A percentile compares a stretch with the other conserved stretches of the same genome.
Conservation (phyloP, 257 asterid genomes). For the Solanum bukasovii region DNA sequence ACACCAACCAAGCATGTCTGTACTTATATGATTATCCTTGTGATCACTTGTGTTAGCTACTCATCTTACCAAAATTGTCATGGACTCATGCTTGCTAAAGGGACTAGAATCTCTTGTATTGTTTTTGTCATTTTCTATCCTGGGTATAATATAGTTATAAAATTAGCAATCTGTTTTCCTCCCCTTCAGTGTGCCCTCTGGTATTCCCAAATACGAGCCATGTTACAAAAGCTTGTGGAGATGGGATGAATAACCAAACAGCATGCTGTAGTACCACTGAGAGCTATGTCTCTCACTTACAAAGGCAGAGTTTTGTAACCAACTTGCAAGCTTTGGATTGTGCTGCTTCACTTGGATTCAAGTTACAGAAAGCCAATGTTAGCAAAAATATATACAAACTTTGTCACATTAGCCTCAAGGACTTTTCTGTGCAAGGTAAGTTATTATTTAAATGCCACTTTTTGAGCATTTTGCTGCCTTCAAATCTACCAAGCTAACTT, state of each 20-base stretch:
- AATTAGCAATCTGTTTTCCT: background rate
- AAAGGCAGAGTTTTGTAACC: constrained; percentile 88
- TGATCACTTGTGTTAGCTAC: background rate
- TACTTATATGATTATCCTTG: background rate
- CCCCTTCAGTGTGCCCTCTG: constrained; percentile 77
- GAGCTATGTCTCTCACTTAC: constrained; percentile 75
- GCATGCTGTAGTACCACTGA: constrained; percentile 67
- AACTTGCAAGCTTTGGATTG: constrained; percentile 95
- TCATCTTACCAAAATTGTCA: background rate
- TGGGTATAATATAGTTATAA: background rate
- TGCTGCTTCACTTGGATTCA: constrained; percentile 78
- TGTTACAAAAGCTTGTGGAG: constrained; percentile 52
- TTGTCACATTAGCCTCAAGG: constrained; percentile 86
- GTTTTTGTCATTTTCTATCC: background rate
- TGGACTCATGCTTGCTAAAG: background rate
- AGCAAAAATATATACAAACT: constrained; percentile 62
- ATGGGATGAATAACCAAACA: constrained; percentile 34
- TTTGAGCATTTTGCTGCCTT: background rate
- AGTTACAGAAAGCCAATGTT: constrained; percentile 63
- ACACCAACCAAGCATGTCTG: background rate
- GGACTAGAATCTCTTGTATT: background rate
- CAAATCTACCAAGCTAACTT: constrained; percentile 20
- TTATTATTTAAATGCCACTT: constrained; percentile 6
- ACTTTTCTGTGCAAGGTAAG: constrained; percentile 96
- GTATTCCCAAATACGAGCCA: constrained; percentile 62